Conservation (phyloP, 2,329 filamentous ascomycete genomes). For the Trichoderma semiorbis region DNA sequence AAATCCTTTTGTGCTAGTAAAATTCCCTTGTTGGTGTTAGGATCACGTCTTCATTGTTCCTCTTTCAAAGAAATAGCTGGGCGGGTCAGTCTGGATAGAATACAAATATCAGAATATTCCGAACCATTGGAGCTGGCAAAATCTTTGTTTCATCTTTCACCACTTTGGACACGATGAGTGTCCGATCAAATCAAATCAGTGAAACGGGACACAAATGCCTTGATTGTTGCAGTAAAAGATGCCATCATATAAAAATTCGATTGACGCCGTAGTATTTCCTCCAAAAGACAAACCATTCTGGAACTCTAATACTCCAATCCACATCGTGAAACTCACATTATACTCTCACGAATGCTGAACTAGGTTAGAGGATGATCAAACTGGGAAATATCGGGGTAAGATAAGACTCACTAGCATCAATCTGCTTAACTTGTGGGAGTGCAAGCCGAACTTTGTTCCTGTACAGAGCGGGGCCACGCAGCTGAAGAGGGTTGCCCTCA, state of each 20-base stretch:
- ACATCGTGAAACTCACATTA: not conserved
- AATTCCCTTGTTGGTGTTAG: not conserved
- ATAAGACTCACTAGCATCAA: slow-evolving; percentile 87
- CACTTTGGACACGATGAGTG: not conserved
- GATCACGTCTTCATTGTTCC: not conserved
- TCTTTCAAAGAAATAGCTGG: not conserved
- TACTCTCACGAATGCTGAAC: slow-evolving; percentile 20
- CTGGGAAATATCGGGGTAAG: not conserved
- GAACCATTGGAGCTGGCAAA: not conserved
- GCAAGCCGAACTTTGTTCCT: slow-evolving; percentile 89
- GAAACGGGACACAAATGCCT: not conserved
- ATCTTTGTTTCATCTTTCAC: not conserved
- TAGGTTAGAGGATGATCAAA: not conserved
- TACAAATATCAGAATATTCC: not conserved
- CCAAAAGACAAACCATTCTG: not conserved
- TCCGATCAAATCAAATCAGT: not conserved
- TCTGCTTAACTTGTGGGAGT: slow-evolving; percentile 83
- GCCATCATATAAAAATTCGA: not conserved
- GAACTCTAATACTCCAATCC: not conserved
- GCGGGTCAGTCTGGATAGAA: slow-evolving; percentile 3
- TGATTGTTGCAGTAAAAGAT: not conserved
- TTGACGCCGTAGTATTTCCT: not conserved
- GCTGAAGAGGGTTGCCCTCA: slow-evolving; percentile 88
- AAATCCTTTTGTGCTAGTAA: not conserved
- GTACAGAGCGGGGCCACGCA: slow-evolving; percentile 75